Evolutionary conservation across 768 basidiomycete genomes (phyloP), one percentile per base, ranked within the genome.

Genomic region (Dioszegia hungarica): DNA sequence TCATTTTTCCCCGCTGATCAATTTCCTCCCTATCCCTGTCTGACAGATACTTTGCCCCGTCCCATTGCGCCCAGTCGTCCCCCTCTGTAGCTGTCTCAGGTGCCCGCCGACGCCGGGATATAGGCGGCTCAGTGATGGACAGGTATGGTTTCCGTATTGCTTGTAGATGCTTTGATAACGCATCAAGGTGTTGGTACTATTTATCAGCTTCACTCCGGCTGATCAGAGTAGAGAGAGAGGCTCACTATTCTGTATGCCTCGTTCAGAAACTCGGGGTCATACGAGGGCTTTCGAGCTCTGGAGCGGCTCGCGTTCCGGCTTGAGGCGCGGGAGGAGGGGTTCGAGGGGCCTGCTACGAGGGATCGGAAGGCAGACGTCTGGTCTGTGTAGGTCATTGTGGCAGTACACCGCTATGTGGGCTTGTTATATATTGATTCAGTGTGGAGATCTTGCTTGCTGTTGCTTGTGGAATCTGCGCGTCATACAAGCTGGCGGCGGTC

Each of bases 11-110:
- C 72, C 94, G 88, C 59, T 92, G 78, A 80, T 99, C 95, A 51
- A 99, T 89, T 78, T 95, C 90, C 77, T 97, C 93, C 59, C 93
- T 81, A 75, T 99, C 93, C 61, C 89, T 85, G 70, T 97, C 92
- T 9, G 85, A 84, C 5, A 99, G 81, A 45, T 67, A 73, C 45
- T 73, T 74, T 12, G 72, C 73, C 19, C 61, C 63, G 36, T 74
- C 66, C 68, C 71, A 75, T 20, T 61, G 59, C 12, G 66, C 63
- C 12, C 44, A 55, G 27, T 64, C 57, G 12, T 54, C 49, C 17
- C n/a, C 66, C 6, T 56, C 54, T 17, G 50, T 73, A 17, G 53
- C 47, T 27, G 51, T 46, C 46, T 20, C 59, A 36, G 28, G 27
- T 25, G 11, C 34, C 22, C 27, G 43, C 14, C 47, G 48, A 33